These are phyloP conservation scores for Didymella sp. DNA, from an alignment of 2,329 filamentous ascomycete species.

Conservation along the genomic window DNA sequence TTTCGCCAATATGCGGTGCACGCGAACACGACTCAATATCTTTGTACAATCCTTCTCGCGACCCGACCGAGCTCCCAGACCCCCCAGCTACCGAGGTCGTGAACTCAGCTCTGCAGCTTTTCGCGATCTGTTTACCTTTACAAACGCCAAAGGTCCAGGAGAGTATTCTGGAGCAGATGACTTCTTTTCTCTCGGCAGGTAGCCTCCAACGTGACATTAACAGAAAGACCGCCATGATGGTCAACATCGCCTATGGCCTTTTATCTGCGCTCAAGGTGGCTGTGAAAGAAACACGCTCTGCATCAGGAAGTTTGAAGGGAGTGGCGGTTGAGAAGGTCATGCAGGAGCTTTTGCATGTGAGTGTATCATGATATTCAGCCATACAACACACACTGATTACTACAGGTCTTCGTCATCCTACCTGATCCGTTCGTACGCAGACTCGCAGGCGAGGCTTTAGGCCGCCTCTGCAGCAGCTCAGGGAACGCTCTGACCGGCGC, in stretches of 20 bases:
- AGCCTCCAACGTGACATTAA: conserved; percentile 84
- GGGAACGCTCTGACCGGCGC: conserved; percentile 88
- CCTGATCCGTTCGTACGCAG: conserved; percentile 85
- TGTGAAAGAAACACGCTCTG: conserved; percentile 77
- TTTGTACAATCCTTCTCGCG: conserved; percentile 68
- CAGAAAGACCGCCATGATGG: conserved; percentile 85
- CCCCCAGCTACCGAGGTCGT: conserved; percentile 92
- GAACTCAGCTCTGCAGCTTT: conserved; percentile 91
- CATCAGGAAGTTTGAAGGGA: conserved; percentile 75
- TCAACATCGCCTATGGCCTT: conserved; percentile 86
- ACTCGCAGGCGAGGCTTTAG: conserved; percentile 83
- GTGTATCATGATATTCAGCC: conserved; percentile 50
- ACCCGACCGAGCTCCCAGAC: conserved; percentile 65
- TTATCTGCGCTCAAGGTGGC: conserved; percentile 82
- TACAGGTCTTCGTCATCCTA: conserved; percentile 74
- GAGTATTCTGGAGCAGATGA: conserved; percentile 91
- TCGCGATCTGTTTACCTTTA: conserved; percentile 87
- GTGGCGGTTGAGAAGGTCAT: conserved; percentile 76
- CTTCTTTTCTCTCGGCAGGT: conserved; percentile 83
- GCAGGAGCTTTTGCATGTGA: conserved; percentile 76
- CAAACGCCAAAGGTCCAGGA: conserved; percentile 93
- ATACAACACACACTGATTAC: conserved; percentile 11
- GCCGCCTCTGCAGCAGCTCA: conserved; percentile 81
- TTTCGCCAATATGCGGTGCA: conserved; percentile 76
- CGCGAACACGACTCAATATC: conserved; percentile 88